phyloP scores from a whole-genome alignment of 73 alveolate species.

The Uronychia setigera region DNA sequence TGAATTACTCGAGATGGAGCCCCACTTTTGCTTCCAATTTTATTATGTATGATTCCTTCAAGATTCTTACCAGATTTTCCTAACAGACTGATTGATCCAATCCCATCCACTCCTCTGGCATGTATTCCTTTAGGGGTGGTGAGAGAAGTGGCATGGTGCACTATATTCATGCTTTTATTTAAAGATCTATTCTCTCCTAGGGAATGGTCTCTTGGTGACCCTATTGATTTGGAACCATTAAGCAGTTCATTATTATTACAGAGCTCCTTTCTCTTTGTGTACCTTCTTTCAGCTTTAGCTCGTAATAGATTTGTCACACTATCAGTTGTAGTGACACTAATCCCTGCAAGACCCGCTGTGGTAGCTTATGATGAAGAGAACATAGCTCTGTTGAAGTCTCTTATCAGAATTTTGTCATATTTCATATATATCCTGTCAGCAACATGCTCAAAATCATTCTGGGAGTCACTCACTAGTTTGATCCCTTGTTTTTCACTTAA shows the following conservation, averaged over 20 bases:
- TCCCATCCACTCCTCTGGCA: no score
- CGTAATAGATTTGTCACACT: neutral
- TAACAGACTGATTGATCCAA: no score
- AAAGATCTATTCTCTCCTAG: neutral
- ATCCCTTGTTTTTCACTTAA: neutral
- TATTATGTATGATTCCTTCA: no score
- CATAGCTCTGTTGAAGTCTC: neutral
- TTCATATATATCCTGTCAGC: neutral
- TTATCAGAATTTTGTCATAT: neutral
- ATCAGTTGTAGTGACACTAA: neutral
- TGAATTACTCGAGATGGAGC: no score
- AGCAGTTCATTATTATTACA: neutral
- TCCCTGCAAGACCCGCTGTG: neutral
- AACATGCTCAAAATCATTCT: neutral
- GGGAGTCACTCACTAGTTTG: neutral
- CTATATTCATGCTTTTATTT: neutral
- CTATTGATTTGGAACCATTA: no score
- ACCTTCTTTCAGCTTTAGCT: neutral
- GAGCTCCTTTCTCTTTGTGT: neutral
- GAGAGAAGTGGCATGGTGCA: neutral
- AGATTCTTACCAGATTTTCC: no score
- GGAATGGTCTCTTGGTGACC: neutral
- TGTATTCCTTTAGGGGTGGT: neutral
- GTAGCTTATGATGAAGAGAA: neutral
- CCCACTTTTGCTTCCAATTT: no score